These are phyloP conservation scores for Saccharomycopsis synnaedendra DNA, from an alignment of 805 yeast genomes.

Conservation along the genomic window DNA sequence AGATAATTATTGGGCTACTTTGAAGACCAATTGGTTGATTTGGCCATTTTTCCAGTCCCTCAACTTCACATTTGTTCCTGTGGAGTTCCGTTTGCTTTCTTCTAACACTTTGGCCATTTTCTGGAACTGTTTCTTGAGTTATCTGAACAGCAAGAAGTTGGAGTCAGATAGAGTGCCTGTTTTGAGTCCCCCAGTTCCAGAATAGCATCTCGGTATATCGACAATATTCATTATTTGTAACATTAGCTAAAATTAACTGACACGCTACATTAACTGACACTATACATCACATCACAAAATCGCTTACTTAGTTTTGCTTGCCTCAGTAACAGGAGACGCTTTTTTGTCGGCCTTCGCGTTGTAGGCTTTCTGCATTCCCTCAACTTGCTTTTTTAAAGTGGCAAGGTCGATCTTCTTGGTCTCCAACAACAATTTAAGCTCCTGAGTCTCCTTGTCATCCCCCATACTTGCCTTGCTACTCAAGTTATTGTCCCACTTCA, in stretches of 20 bases:
- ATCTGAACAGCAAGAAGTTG: constrained; percentile 29
- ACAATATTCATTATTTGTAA: not conserved
- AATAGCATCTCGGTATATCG: not conserved
- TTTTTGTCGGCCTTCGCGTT: constrained; percentile 28
- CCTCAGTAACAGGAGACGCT: not conserved
- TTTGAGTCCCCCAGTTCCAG: constrained; percentile 12
- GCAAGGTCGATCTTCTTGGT: constrained; percentile 33
- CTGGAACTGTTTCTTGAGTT: constrained; percentile 77
- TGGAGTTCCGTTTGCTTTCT: constrained; percentile 51
- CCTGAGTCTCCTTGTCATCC: constrained; percentile 14
- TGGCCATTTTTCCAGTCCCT: constrained; percentile 85
- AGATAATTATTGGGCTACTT: constrained; percentile 53
- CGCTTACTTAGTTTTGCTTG: not conserved
- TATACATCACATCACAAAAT: no score
- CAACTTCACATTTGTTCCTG: constrained; percentile 70
- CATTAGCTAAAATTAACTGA: no score
- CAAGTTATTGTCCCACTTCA: constrained; percentile 31
- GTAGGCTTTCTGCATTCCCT: constrained; percentile 37
- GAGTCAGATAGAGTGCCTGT: constrained; percentile 1
- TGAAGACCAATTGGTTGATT: constrained; percentile 66
- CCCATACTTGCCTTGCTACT: constrained; percentile 14
- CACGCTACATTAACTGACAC: no score
- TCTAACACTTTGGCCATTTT: constrained; percentile 65
- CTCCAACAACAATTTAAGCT: constrained; percentile 21
- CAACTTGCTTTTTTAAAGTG: constrained; percentile 38